A percentile compares a stretch with the other conserved stretches of the same genome.
phyloP scores from a whole-genome alignment of 306 rosid species.

The Prunus dulcis region DNA sequence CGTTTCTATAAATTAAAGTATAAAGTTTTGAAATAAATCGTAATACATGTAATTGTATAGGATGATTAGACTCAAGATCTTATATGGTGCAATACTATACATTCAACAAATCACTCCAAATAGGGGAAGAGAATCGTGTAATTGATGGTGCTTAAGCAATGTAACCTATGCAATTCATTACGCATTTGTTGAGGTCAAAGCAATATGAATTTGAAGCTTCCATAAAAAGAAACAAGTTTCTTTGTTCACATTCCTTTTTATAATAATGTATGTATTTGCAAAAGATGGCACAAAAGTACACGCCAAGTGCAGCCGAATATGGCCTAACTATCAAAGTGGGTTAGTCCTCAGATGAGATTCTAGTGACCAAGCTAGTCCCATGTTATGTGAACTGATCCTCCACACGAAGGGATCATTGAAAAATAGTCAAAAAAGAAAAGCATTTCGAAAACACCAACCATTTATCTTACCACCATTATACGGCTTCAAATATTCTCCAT shows the following conservation, averaged over 20 bases:
- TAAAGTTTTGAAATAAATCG: too few relatives aligned
- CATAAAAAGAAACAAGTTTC: background rate
- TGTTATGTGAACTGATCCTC: background rate
- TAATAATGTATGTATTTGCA: constrained; percentile 1
- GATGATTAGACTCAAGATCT: too few relatives aligned
- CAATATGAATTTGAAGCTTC: background rate
- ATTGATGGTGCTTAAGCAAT: background rate
- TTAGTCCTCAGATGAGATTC: constrained; percentile 3
- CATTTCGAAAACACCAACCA: background rate
- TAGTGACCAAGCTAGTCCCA: too few relatives aligned
- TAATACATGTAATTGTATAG: too few relatives aligned
- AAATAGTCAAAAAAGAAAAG: background rate
- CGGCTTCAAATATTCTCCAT: background rate
- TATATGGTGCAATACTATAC: too few relatives aligned
- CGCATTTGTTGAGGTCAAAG: background rate
- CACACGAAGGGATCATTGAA: background rate
- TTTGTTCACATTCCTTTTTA: background rate
- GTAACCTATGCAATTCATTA: background rate
- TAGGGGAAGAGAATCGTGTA: background rate
- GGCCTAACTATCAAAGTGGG: constrained; percentile 8
- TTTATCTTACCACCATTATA: background rate
- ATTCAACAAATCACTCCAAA: too few relatives aligned
- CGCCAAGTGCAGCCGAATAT: constrained; percentile 22
- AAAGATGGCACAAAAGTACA: constrained; percentile 22
- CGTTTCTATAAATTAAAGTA: too few relatives aligned